phyloP scores from a whole-genome alignment of 345 rosid species.

The Diplotaxis tenuifolia region DNA sequence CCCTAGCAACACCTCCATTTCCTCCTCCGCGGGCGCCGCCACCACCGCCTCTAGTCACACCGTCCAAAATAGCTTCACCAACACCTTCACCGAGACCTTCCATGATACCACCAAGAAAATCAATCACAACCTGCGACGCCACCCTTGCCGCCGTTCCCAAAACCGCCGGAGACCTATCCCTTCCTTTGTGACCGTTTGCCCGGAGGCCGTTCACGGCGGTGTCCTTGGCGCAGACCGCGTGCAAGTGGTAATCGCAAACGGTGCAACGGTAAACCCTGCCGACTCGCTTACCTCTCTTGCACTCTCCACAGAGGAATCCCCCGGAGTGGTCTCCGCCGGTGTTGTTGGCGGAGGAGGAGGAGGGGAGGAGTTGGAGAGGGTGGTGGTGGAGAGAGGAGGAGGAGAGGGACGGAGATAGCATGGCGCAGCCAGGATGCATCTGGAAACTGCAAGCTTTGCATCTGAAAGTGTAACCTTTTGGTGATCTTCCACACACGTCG shows the following conservation, averaged over 20 bases:
- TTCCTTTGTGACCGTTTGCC: constrained; percentile 50
- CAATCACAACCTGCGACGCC: constrained; percentile 62
- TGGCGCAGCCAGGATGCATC: constrained; percentile 89
- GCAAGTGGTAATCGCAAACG: constrained; percentile 69
- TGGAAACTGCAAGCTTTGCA: constrained; percentile 70
- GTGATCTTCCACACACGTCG: constrained; percentile 60
- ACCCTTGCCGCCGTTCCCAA: constrained; percentile 55
- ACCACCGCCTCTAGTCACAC: constrained; percentile 45
- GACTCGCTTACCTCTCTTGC: constrained; percentile 54
- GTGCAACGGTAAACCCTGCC: constrained; percentile 76
- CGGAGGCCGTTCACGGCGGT: constrained; percentile 64
- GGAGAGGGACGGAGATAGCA: constrained; percentile 51
- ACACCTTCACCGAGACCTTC: constrained; percentile 85
- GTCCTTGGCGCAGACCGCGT: constrained; percentile 75
- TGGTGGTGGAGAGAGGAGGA: constrained; percentile 61
- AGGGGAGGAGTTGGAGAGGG: constrained; percentile 49
- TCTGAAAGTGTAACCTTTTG: constrained; percentile 62
- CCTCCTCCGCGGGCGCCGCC: constrained; percentile 18
- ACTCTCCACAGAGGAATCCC: constrained; percentile 53
- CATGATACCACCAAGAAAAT: constrained; percentile 64
- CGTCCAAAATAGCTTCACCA: constrained; percentile 59
- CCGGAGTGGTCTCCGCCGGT: background rate
- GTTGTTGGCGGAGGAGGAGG: background rate
- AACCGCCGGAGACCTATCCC: constrained; percentile 49
- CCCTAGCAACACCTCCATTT: constrained; percentile 18